Base-by-base conservation (phyloP, 2,329 filamentous ascomycete species). In the Ophiosphaerella korrae region DNA sequence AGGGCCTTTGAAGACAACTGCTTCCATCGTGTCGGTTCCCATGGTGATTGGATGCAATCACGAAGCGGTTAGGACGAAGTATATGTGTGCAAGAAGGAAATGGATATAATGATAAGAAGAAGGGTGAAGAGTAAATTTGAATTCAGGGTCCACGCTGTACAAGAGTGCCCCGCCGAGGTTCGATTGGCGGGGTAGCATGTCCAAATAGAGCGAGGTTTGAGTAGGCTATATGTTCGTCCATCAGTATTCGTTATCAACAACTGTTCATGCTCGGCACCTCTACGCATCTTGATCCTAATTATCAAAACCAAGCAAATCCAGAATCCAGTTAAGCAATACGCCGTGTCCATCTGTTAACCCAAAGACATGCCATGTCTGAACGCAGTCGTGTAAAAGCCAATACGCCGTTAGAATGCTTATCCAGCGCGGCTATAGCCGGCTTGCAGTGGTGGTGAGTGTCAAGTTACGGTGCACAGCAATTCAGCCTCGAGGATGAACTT, bases 401-500 rank as follows among this genome's bases (percentile, higher is more conserved):
- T n/a, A 57, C 66, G 62, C 68, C 64, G 18, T 48, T 29, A 36
- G 59, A 60, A 67, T 70, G 64, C 62, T 60, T 53, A 46, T 38
- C 29, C 38, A 50, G 47, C 53, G 21, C 45, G 29, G 21, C 48
- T 29, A 42, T 39, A 21, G 33, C 50, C 26, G 5, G 13, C 23
- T 33, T 34, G 23, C 33, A 13, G 32, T 37, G 39, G 12, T 48
- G 32, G 45, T 9, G 37, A 41, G 7, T 21, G 26, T 75, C 66
- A 80, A 41, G 73, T 79, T 46, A 97, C 92, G 62, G 86, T 87
- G 75, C 89, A 93, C 34, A 97, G 81, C 58, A 97, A 77, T 78
- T 96, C 92, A 29, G 89, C 90, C 79, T 97, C 93, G 50, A 99
- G 82, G 53, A 99, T 99, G 73, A 89, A 97, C 78, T 97, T 99